Conservation (phyloP, 1,284 basidiomycete genomes). For the Polyporus tsugae region DNA sequence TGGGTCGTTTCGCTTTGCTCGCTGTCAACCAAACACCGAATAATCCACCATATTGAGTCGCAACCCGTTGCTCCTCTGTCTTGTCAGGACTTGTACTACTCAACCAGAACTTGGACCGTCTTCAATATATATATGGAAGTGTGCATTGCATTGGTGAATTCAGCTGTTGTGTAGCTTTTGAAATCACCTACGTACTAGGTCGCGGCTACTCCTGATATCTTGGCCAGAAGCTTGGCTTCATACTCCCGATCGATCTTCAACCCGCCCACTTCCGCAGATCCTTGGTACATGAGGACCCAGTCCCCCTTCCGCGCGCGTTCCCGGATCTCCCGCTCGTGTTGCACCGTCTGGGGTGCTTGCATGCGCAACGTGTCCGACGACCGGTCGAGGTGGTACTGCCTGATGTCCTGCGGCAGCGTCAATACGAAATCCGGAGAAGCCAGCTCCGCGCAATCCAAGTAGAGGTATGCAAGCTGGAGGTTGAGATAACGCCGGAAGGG, state of each 20-base stretch:
- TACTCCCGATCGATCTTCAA: constrained; percentile 9
- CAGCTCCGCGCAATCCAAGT: constrained; percentile 14
- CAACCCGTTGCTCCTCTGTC: constrained; percentile 14
- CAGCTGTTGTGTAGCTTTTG: neutral
- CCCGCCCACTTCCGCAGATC: constrained; percentile 8
- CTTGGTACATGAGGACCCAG: constrained; percentile 17
- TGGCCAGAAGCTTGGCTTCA: neutral
- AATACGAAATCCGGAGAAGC: constrained; percentile 12
- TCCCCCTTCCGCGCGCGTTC: constrained; percentile 8
- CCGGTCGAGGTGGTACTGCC: constrained; percentile 17
- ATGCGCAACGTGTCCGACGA: constrained; percentile 6
- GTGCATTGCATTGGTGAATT: neutral
- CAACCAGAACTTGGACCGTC: neutral
- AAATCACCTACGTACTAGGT: neutral
- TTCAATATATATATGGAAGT: neutral
- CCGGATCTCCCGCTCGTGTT: constrained; percentile 17
- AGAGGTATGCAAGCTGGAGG: constrained; percentile 15
- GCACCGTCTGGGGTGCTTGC: constrained; percentile 5
- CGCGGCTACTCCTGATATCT: neutral
- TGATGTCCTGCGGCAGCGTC: constrained; percentile 16
- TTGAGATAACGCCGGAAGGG: constrained; percentile 7
- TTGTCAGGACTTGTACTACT: constrained; percentile 9
- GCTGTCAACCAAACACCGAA: neutral
- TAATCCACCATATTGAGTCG: neutral
- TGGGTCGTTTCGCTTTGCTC: constrained; percentile 4